Evolutionary conservation across 108 stramenopile species (phyloP).

Genomic region (Fistulifera pelliculosa): DNA sequence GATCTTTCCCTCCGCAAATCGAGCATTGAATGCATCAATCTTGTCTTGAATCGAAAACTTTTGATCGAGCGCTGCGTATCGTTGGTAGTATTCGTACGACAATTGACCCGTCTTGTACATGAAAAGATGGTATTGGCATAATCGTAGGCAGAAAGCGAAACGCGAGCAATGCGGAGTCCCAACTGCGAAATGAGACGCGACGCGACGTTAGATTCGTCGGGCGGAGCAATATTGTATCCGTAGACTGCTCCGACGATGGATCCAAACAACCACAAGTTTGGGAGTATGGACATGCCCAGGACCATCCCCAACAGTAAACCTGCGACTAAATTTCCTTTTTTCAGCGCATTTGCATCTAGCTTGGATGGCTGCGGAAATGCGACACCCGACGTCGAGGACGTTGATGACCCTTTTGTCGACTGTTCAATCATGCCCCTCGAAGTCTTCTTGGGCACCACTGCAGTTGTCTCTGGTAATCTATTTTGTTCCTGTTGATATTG

Average conservation of each 20-base stretch:
- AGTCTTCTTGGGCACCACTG: too few relatives aligned
- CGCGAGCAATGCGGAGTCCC: conserved; percentile 21
- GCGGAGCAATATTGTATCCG: conserved; percentile 31
- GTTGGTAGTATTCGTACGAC: conserved; percentile 53
- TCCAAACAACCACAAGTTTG: conserved; percentile 61
- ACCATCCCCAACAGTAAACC: conserved; percentile 22
- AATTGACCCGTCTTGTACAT: conserved; percentile 59
- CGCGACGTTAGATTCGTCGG: conserved; percentile 3
- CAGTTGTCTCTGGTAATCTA: too few relatives aligned
- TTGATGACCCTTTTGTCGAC: background rate
- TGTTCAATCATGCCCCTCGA: too few relatives aligned
- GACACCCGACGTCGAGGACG: conserved; percentile 14
- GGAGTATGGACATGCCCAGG: conserved; percentile 24
- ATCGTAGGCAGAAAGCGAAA: conserved; percentile 23
- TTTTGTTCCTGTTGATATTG: too few relatives aligned
- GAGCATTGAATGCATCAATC: conserved; percentile 58
- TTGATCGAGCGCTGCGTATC: conserved; percentile 43
- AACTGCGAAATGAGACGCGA: conserved; percentile 6
- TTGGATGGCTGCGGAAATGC: conserved; percentile 51
- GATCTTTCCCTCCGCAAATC: conserved; percentile 45
- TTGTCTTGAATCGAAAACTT: conserved; percentile 47
- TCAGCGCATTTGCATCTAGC: conserved; percentile 20
- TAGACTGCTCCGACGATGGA: conserved; percentile 28
- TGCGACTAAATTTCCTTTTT: conserved; percentile 24
- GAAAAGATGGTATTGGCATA: conserved; percentile 24